phyloP scores from a whole-genome alignment of 257 asterid species.

The Salvia rosmarinus region DNA sequence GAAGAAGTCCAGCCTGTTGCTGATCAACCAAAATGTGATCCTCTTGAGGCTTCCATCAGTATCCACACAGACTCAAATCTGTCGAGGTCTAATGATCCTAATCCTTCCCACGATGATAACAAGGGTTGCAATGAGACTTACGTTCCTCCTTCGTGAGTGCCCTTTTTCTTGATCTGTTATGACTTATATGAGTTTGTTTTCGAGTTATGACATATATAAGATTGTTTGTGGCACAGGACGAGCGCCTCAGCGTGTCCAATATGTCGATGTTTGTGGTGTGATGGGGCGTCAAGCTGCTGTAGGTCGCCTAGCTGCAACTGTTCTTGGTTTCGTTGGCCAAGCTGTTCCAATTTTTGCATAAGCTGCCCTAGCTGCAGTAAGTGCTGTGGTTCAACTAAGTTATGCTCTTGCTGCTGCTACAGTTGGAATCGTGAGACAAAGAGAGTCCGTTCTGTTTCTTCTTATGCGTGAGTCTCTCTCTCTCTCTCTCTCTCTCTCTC shows the following conservation, averaged over 20 bases:
- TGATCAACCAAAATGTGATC: slow-evolving; percentile 1
- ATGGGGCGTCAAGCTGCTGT: slow-evolving; percentile 19
- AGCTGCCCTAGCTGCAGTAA: slow-evolving; percentile 31
- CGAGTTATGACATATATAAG: not conserved
- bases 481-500: not conserved
- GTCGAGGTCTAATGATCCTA: slow-evolving; percentile 4
- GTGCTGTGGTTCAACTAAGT: slow-evolving; percentile 11
- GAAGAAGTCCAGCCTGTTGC: not conserved
- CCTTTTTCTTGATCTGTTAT: not conserved
- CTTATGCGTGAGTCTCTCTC: slow-evolving; percentile 11
- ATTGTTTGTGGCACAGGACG: slow-evolving; percentile 36
- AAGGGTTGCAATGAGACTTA: slow-evolving; percentile 16
- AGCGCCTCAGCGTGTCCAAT: slow-evolving; percentile 30
- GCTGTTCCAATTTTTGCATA: slow-evolving; percentile 14
- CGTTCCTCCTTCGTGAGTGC: slow-evolving; percentile 38
- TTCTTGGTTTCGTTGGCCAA: slow-evolving; percentile 24
- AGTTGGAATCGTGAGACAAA: slow-evolving; percentile 2
- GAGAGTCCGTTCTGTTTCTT: slow-evolving; percentile 2
- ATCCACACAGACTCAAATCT: slow-evolving; percentile 20
- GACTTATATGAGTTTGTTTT: not conserved
- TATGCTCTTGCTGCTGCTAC: not conserved
- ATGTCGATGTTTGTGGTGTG: slow-evolving; percentile 36
- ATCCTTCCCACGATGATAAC: slow-evolving; percentile 20
- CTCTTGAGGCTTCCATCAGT: slow-evolving; percentile 17
- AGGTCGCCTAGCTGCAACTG: slow-evolving; percentile 29